Percentiles rank a stretch among this genome's conserved stretches.
phyloP scores from a whole-genome alignment of 2,329 filamentous ascomycete genomes.

The Apiospora pterosperma region DNA sequence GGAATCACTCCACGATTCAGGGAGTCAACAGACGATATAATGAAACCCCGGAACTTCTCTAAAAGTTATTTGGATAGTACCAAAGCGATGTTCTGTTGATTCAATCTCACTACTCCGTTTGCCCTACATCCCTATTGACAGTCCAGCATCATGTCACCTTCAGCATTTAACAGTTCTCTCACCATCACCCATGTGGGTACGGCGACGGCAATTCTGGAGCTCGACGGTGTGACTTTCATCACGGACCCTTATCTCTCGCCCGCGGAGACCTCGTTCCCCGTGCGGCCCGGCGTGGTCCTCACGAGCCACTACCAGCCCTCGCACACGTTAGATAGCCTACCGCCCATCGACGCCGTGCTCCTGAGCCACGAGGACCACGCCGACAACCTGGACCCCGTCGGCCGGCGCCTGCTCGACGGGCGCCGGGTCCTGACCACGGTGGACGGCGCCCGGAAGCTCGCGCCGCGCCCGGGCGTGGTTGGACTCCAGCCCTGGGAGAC shows the following conservation, averaged over 20 bases:
- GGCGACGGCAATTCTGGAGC: slow-evolving; percentile 43
- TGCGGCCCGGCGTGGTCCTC: slow-evolving; percentile 20
- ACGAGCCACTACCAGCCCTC: slow-evolving; percentile 30
- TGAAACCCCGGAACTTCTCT: too few relatives aligned
- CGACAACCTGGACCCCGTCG: slow-evolving; percentile 45
- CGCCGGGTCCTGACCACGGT: slow-evolving; percentile 19
- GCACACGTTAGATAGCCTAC: slow-evolving; percentile 33
- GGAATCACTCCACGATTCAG: too few relatives aligned
- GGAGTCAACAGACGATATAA: too few relatives aligned
- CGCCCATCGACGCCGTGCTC: slow-evolving; percentile 44
- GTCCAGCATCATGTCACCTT: background rate
- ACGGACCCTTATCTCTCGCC: slow-evolving; percentile 45
- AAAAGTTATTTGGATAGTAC: too few relatives aligned
- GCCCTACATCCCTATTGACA: background rate
- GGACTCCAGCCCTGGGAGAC: background rate
- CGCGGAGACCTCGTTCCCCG: slow-evolving; percentile 30
- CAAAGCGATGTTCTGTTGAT: background rate
- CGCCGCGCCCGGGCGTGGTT: background rate
- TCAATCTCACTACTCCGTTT: too few relatives aligned
- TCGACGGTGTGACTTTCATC: slow-evolving; percentile 38
- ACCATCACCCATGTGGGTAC: slow-evolving; percentile 44
- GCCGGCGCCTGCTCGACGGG: slow-evolving; percentile 42
- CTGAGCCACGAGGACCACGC: slow-evolving; percentile 49
- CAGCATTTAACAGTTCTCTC: slow-evolving; percentile 17
- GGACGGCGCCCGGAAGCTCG: background rate